These are phyloP conservation scores for Moricandia moricandioides DNA, from an alignment of 345 rosid species.

Conservation along the genomic window DNA sequence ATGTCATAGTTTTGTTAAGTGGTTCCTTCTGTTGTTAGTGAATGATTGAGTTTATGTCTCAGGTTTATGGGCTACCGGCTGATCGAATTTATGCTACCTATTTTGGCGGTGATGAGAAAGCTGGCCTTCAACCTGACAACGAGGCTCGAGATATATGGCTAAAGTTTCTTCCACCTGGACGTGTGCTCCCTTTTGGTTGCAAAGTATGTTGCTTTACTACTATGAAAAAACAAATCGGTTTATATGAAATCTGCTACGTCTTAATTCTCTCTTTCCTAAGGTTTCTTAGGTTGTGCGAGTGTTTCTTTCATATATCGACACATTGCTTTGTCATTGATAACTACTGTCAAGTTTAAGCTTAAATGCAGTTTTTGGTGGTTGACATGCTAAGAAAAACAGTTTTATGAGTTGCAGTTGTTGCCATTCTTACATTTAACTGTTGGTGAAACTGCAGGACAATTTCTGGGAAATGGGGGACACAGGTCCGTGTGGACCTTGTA, in stretches of 20 bases:
- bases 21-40: conserved; percentile 3
- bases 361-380: conserved; percentile 3
- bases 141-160: conserved; percentile 92
- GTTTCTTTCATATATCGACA: neutral
- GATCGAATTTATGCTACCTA: conserved; percentile 91
- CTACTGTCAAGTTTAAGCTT: neutral
- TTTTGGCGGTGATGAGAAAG: conserved; percentile 93
- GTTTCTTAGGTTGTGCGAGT: neutral
- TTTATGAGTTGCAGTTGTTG: conserved; percentile 8
- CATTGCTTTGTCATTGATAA: neutral
- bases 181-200: conserved; percentile 90
- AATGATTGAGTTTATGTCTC: conserved; percentile 1
- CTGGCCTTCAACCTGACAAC: conserved; percentile 80
- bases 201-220: conserved; percentile 48
- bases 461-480: conserved; percentile 99
- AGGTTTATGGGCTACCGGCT: conserved; percentile 75
- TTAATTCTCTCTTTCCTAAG: neutral
- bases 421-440: neutral
- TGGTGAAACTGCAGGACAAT: conserved; percentile 59
- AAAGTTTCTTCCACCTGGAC: conserved; percentile 67
- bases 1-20: neutral
- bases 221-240: neutral
- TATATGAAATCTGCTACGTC: neutral
- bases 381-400: neutral
- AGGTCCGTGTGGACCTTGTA: conserved; percentile 99